Base-by-base conservation (phyloP, 495 filamentous ascomycete genomes). In the Podospora pseudopauciseta region DNA sequence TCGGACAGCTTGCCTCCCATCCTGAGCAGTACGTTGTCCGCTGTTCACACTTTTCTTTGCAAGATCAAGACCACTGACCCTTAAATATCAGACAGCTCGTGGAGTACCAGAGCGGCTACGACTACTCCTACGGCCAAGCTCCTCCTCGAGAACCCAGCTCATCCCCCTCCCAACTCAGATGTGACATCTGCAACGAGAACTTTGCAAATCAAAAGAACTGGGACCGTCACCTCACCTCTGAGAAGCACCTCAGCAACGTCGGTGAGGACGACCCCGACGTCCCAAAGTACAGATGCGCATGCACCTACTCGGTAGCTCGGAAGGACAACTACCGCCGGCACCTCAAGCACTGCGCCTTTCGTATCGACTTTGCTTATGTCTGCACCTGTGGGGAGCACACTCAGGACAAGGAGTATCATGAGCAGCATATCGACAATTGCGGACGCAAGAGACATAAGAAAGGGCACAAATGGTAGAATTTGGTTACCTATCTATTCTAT, bases 141-240 rank as follows among this genome's bases (percentile, higher is more conserved):
- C 9, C 39, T 16, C 7, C 9, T 11, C 6, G 18, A 19, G 55
- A n/a, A 3, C 55, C 55, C 55, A 58, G 55, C 55, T 5, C 13
- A 20, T 5, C 55, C n/a, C 55, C 55, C 1, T 19, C 19, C 5
- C n/a, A 58, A n/a, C 55, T 26, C 55, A 15, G 55, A 9, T 80
- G 82, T 16, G 69, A 81, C 39, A 72, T 80, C 63, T 56, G 26
- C 59, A 34, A 19, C 18, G 63, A n/a, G 55, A 63, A 13, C 4
- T 67, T 67, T 60, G 18, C 28, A 57, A 59, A 54, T 32, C 55
- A 53, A 20, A 67, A 67, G 56, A 67, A 67, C 57, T 27, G 28
- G 15, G 34, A 60, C 6, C 26, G 65, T 4, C 65, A 67, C 57
- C 34, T 60, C 65, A 32, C 61, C 28, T 23, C 28, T 19, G 57